These are phyloP conservation scores for Candida boidinii DNA, from an alignment of 805 yeast genomes.

Conservation along the genomic window DNA sequence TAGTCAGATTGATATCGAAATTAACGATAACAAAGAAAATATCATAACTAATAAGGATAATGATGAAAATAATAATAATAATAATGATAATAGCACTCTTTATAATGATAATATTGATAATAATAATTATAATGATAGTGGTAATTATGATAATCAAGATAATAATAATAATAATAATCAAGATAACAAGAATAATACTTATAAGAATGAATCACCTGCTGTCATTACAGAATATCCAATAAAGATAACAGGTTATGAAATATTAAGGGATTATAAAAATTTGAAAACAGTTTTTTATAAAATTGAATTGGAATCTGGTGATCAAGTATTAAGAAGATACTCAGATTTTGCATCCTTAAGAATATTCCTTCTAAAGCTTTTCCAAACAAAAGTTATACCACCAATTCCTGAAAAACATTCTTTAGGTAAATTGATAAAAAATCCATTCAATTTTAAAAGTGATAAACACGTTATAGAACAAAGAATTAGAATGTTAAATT, in stretches of 20 bases:
- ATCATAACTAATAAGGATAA: background rate
- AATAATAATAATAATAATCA: slow-evolving; percentile 2
- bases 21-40: too few species aligned
- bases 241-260: slow-evolving; percentile 12
- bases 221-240: slow-evolving; percentile 1
- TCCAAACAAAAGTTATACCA: slow-evolving; percentile 85
- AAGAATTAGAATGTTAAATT: slow-evolving; percentile 36
- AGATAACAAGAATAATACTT: background rate
- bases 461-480: slow-evolving; percentile 32
- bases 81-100: background rate
- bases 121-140: background rate
- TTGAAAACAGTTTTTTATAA: slow-evolving; percentile 22
- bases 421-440: slow-evolving; percentile 24
- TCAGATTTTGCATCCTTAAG: slow-evolving; percentile 86
- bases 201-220: too few species aligned
- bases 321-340: slow-evolving; percentile 58
- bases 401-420: slow-evolving; percentile 90
- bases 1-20: too few species aligned
- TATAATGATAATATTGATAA: background rate
- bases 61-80: background rate
- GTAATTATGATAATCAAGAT: background rate
- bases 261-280: slow-evolving; percentile 18
- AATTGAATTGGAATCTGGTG: slow-evolving; percentile 18
- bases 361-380: slow-evolving; percentile 55
- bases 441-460: slow-evolving; percentile 23